Base-by-base conservation (phyloP, 2,329 filamentous ascomycete species). In the Cercospora zeae-maydis region DNA sequence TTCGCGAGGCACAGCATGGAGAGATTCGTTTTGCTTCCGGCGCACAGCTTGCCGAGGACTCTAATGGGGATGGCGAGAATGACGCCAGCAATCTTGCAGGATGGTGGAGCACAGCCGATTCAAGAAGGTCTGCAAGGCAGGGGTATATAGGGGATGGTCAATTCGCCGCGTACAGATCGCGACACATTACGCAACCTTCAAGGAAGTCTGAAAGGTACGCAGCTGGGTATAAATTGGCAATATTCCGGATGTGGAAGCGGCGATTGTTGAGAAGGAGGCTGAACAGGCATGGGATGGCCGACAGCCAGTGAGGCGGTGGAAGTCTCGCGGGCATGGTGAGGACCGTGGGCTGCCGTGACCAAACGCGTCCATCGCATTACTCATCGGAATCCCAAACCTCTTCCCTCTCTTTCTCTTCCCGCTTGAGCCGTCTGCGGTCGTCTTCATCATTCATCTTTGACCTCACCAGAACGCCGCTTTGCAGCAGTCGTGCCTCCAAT, bases 401-500 rank as follows among this genome's bases (percentile, higher is more conserved):
- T 53, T 72, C 71, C 31, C 70, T 69, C 49, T 79, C 63, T 6
- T 24, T 73, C 55, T 74, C 72, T 34, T 69, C 70, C 39, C 63
- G 69, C 58, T 71, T 68, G 70, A 72, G 73, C 58, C 66, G 73
- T 62, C 69, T 60, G 47, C 69, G 49, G 27, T 76, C 77, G 52
- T 80, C 80, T 56, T 81, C 79, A 39, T 78, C 76, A 37, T 72
- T 78, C 64, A 82, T 80, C 72, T 84, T 85, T 16, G 78, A 77
- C 67, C 84, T 78, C 54, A 79, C 76, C 58, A 86, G 70, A 1
- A 84, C 83, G 9, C 81, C 81, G 54, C 78, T 78, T n/a, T 72
- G 70, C 51, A 86, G 74, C 36, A 86, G 70, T 56, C 83, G 75
- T 0, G 76, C 77, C 67, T 86, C 84, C 51, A 86, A 72, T 62